Base-by-base conservation (phyloP, 306 rosid species). In the Quercus agrifolia region DNA sequence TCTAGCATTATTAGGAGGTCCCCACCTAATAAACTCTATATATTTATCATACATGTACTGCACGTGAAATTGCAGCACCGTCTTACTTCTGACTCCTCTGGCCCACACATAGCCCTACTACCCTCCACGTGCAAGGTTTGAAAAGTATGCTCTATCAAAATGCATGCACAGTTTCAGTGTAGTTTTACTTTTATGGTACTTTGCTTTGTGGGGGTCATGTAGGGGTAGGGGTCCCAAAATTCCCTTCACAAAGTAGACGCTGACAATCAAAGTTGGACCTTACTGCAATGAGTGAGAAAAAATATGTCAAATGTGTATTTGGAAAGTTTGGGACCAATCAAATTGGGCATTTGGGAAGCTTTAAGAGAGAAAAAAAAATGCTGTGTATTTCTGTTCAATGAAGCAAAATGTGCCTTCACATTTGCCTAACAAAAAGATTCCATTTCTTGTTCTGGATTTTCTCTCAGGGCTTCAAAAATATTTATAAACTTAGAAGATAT, bases 101-200 rank as follows among this genome's bases (percentile, higher is more conserved):
- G 3, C 44, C 56, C 76, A 41, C 52, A 17, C 4, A 23, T 5
- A 13, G 14, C 15, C 21, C 17, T 7, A 7, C 21, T 7, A 49
- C 38, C 75, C 55, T 75, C 80, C 83, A 74, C 80, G 80, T 79
- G 86, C 77, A 55, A 14, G 74, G 74, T 61, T 78, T 51, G 62
- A 74, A 73, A 77, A 77, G 79, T 19, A 68, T 27, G 75, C 5
- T 3, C 6, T 8, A 35, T 38, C 11, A 8, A 38, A 8, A 38
- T 38, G 46, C 11, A 2, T 33, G 51, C 38, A 35, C 15, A 67
- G 52, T 33, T 12, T 12, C 71, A 30, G 46, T 28, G 20, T 4
- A 66, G 23, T 17, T 33, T 31, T 4, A 66, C 14, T 17, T 33
- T 31, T 38, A 7, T 38, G 46, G 46, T 33, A 66, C 21, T 66